These are phyloP conservation scores for Pichia sp. DNA, from an alignment of 1,139 yeast species.

Conservation along the genomic window DNA sequence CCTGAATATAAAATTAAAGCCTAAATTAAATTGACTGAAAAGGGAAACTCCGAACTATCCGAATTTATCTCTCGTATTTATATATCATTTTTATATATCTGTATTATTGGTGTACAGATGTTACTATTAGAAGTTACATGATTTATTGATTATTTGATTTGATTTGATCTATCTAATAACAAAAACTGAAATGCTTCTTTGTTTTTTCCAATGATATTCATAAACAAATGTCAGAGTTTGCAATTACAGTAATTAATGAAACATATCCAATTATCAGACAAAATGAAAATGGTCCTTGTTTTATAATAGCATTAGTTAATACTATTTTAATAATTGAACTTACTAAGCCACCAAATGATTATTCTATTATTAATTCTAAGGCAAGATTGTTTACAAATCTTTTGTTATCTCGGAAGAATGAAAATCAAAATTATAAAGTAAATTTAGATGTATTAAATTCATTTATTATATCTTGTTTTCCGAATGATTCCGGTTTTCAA, in stretches of 20 bases:
- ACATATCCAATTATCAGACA: conserved; percentile 52
- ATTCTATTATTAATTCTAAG: neutral
- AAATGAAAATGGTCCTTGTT: conserved; percentile 84
- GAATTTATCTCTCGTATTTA: too few species aligned
- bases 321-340: conserved; percentile 35
- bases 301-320: conserved; percentile 75
- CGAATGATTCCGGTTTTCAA: neutral
- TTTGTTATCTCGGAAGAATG: neutral
- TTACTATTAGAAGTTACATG: too few species aligned
- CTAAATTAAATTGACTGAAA: too few species aligned
- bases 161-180: too few species aligned
- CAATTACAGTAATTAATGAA: neutral
- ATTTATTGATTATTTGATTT: too few species aligned
- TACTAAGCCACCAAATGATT: neutral
- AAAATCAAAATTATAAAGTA: neutral
- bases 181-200: too few species aligned
- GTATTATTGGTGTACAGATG: too few species aligned
- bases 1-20: too few species aligned
- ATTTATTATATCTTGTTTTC: neutral
- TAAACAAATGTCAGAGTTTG: neutral
- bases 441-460: conserved; percentile 5
- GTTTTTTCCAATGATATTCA: neutral
- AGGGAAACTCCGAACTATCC: too few species aligned
- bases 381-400: neutral
- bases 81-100: too few species aligned